A percentile compares a stretch with the other conserved stretches of the same genome.
These are phyloP conservation scores for Saksenaea vasiformis DNA, from an alignment of 371 early-diverging fungal genomes.

Conservation along the genomic window DNA sequence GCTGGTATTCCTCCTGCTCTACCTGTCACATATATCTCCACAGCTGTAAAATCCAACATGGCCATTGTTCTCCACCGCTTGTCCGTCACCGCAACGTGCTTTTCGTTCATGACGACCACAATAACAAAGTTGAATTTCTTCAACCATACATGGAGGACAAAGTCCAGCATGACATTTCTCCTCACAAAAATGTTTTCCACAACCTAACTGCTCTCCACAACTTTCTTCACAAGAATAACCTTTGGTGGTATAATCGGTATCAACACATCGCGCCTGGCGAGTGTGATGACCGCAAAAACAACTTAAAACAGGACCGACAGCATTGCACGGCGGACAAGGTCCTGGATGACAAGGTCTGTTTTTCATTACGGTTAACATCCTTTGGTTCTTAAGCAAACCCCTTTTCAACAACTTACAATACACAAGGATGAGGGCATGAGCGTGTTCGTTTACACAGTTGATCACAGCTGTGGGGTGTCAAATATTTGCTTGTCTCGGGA, in stretches of 20 bases:
- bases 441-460: conserved; percentile 69
- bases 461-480: conserved; percentile 87
- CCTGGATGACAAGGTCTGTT: conserved; percentile 89
- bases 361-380: background rate
- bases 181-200: conserved; percentile 70
- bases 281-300: conserved; percentile 84
- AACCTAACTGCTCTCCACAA: conserved; percentile 73
- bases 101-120: conserved; percentile 67
- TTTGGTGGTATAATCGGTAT: conserved; percentile 61
- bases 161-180: conserved; percentile 69
- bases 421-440: conserved; percentile 70
- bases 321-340: conserved; percentile 89
- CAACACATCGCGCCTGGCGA: conserved; percentile 67
- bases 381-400: too few relatives aligned
- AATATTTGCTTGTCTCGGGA: conserved; percentile 64
- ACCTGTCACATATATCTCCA: conserved; percentile 59
- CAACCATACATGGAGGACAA: conserved; percentile 65
- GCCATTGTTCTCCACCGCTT: conserved; percentile 29
- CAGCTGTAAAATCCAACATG: conserved; percentile 66
- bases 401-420: conserved; percentile 58
- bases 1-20: conserved; percentile 21
- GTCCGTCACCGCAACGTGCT: conserved; percentile 64
- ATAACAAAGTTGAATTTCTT: conserved; percentile 65
- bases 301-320: conserved; percentile 67
- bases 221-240: conserved; percentile 66